A percentile compares a stretch with the other conserved stretches of the same genome.
These are phyloP conservation scores for Ogataea haglerorum DNA, from an alignment of 805 yeast genomes.

Conservation along the genomic window DNA sequence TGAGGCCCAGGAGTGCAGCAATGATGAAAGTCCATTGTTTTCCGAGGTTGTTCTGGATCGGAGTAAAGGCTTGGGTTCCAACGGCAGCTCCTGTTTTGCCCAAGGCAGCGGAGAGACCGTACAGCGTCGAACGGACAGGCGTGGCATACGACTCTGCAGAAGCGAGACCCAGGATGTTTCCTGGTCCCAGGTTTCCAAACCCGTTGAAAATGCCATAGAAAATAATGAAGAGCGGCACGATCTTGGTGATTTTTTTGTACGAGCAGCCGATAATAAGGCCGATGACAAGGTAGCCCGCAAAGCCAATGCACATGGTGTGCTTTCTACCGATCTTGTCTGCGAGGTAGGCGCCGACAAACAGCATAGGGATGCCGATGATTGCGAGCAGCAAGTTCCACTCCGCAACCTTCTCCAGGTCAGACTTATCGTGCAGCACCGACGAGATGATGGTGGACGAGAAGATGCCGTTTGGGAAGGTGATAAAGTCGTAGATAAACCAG, in stretches of 20 bases:
- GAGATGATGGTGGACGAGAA: slow-evolving; percentile 48
- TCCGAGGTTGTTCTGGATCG: slow-evolving; percentile 63
- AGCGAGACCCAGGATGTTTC: slow-evolving; percentile 66
- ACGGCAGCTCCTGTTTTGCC: slow-evolving; percentile 87
- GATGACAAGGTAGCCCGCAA: slow-evolving; percentile 64
- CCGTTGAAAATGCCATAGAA: slow-evolving; percentile 73
- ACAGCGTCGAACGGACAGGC: slow-evolving; percentile 71
- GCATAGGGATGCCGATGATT: slow-evolving; percentile 69
- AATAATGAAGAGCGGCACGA: slow-evolving; percentile 61
- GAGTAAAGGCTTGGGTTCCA: slow-evolving; percentile 70
- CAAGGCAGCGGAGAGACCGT: slow-evolving; percentile 73
- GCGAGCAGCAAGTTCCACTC: slow-evolving; percentile 74
- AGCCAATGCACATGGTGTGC: slow-evolving; percentile 68
- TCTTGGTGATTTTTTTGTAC: slow-evolving; percentile 51
- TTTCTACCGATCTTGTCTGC: slow-evolving; percentile 68
- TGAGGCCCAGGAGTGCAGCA: slow-evolving; percentile 68
- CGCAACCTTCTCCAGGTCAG: slow-evolving; percentile 52
- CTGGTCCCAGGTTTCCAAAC: slow-evolving; percentile 75
- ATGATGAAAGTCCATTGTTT: slow-evolving; percentile 74
- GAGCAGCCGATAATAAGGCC: slow-evolving; percentile 71
- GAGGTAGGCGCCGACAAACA: slow-evolving; percentile 62
- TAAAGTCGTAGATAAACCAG: slow-evolving; percentile 81
- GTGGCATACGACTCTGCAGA: slow-evolving; percentile 72
- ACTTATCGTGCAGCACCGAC: slow-evolving; percentile 43
- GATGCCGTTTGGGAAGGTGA: slow-evolving; percentile 73